A percentile compares a stretch with the other conserved stretches of the same genome.
These are phyloP conservation scores for Groenewaldozyma sp. DNA, from an alignment of 1,139 yeast genomes.

Conservation along the genomic window DNA sequence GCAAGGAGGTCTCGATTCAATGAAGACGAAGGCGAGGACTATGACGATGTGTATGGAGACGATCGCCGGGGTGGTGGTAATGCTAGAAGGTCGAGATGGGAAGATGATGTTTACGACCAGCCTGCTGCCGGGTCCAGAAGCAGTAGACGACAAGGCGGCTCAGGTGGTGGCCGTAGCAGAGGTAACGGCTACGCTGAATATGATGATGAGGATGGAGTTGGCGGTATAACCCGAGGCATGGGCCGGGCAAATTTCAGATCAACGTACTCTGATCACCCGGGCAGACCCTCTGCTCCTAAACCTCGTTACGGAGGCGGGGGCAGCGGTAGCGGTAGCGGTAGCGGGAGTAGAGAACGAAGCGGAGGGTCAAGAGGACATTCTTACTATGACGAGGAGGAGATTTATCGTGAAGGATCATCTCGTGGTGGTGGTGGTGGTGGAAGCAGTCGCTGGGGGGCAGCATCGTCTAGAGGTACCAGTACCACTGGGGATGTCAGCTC, in stretches of 20 bases:
- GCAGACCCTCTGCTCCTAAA: slow-evolving; percentile 42
- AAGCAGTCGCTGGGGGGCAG: too few relatives aligned
- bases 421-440: slow-evolving; percentile 12
- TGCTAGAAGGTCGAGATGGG: slow-evolving; percentile 48
- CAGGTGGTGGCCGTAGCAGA: slow-evolving; percentile 8
- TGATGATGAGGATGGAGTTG: slow-evolving; percentile 17
- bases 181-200: slow-evolving; percentile 11
- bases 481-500: slow-evolving; percentile 8
- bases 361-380: background rate
- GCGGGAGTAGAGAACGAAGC: slow-evolving; percentile 6
- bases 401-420: slow-evolving; percentile 13
- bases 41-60: slow-evolving; percentile 29
- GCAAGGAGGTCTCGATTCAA: slow-evolving; percentile 24
- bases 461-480: background rate
- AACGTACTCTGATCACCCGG: slow-evolving; percentile 25
- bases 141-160: slow-evolving; percentile 12
- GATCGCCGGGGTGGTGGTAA: slow-evolving; percentile 8
- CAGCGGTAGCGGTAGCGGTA: slow-evolving; percentile 10
- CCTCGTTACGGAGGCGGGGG: slow-evolving; percentile 30
- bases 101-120: slow-evolving; percentile 72
- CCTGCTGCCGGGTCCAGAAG: slow-evolving; percentile 19
- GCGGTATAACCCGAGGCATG: slow-evolving; percentile 31
- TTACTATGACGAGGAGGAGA: slow-evolving; percentile 9
- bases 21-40: slow-evolving; percentile 34
- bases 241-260: slow-evolving; percentile 26